Evolutionary conservation across 2,329 filamentous ascomycete species (phyloP).

Genomic region (Knufia fluminis): DNA sequence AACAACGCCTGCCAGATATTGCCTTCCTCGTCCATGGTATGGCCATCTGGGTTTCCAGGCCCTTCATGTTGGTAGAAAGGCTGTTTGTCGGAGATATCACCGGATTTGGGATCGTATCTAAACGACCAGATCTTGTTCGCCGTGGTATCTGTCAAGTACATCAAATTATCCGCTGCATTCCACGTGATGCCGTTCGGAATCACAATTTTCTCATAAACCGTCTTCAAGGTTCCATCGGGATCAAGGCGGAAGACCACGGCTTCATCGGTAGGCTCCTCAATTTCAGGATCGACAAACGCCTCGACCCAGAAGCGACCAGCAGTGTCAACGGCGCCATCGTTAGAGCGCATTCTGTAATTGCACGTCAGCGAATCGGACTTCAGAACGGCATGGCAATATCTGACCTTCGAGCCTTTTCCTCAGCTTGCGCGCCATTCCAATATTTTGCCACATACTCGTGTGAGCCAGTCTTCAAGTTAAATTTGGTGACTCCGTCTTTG

Average conservation of each 20-base stretch:
- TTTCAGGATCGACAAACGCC: conserved; percentile 72
- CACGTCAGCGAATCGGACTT: background rate
- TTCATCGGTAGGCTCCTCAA: conserved; percentile 44
- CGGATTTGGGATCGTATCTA: conserved; percentile 60
- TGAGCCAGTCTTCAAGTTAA: conserved; percentile 54
- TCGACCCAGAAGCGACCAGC: conserved; percentile 78
- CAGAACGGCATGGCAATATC: conserved; percentile 10
- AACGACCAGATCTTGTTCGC: conserved; percentile 61
- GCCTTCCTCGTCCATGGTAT: conserved; percentile 74
- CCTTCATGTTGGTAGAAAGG: conserved; percentile 63
- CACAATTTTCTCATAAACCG: conserved; percentile 54
- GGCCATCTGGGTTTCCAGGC: conserved; percentile 65
- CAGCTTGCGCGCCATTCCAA: conserved; percentile 43
- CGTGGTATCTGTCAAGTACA: conserved; percentile 78
- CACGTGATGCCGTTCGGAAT: conserved; percentile 83
- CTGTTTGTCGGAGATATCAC: conserved; percentile 57
- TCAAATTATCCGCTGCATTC: conserved; percentile 60
- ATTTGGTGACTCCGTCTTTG: conserved; percentile 72
- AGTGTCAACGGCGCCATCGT: conserved; percentile 75
- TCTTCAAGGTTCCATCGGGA: conserved; percentile 49
- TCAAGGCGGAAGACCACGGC: conserved; percentile 68
- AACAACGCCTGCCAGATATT: conserved; percentile 85
- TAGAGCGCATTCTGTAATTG: conserved; percentile 48
- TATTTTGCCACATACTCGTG: conserved; percentile 49
- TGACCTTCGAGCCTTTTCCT: conserved; percentile 39